Evolutionary conservation across 208 protist genomes (phyloP), one percentile per base, ranked within the genome.

Genomic region (Strigomonas culicis): DNA sequence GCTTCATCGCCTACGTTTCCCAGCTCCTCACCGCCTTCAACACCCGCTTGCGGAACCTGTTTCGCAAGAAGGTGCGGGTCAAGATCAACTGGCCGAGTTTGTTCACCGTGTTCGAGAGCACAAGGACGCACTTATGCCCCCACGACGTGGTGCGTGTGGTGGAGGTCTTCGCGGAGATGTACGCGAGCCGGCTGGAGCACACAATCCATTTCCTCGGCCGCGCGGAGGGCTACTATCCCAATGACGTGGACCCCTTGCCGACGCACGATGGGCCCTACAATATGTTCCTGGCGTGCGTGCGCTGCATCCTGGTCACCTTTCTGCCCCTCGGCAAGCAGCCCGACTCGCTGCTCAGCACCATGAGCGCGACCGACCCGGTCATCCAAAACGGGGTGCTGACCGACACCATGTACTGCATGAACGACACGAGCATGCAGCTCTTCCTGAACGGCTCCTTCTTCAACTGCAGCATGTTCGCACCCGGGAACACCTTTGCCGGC

Each of bases 61-160:
- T 89, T 44, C 53, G 80, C 36, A 72, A 73, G 39, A 68, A 80
- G 36, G 66, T 84, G 24, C 64, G 72, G 31, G 84, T 94, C 0
- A 67, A 75, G 28, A 69, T 94, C 53, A 76, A 79, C 58, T 94
- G 88, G 88, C 75, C 72, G 41, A 76, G 66, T 49, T 71, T 94
- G 34, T 80, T 79, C 63, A 39, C 63, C 52, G 65, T 64, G 6
- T 59, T 88, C 8, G 61, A 67, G 21, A 25, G 25, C 27, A 43
- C 77, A 25, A 34, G 41, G 13, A 63, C 46, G 8, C 32, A 44
- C 1, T 57, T 80, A 19, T 34, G 65, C 36, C 27, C 75, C 32
- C 59, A 74, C 27, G 78, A 82, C 19, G 68, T 89, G 19, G 70
- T 66, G 28, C 65, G 75, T 19, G 63, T 93, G 36, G 72, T 93